phyloP scores from a whole-genome alignment of 495 filamentous ascomycete species.

The Podospora pseudocomata region DNA sequence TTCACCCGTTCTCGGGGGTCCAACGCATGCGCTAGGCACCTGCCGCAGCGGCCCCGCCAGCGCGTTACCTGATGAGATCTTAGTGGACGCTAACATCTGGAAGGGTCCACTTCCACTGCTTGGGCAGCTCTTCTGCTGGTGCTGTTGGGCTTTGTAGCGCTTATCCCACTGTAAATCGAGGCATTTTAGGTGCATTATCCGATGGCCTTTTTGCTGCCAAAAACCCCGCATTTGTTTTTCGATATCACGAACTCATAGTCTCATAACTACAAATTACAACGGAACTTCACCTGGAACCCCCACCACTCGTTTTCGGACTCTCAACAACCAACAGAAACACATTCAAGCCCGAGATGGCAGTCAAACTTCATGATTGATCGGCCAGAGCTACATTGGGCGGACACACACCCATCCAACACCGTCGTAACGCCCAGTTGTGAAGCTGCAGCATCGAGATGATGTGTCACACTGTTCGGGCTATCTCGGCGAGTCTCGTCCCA shows the following conservation, averaged over 20 bases:
- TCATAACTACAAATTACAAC: neutral
- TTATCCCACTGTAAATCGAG: neutral
- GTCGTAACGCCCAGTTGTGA: neutral
- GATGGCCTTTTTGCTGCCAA: conserved; percentile 13
- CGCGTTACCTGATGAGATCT: neutral
- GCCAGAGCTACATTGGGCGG: neutral
- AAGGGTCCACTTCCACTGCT: neutral
- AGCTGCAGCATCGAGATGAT: conserved; percentile 7
- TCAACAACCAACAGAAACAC: neutral
- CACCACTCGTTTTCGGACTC: neutral
- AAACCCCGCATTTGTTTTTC: neutral
- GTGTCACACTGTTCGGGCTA: conserved; percentile 10
- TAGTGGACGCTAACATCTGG: neutral
- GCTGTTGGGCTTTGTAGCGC: neutral
- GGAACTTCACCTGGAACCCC: neutral
- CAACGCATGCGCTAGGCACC: conserved; percentile 8
- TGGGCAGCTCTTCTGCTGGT: neutral
- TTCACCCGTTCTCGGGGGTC: conserved; percentile 1
- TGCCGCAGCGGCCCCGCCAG: conserved; percentile 11
- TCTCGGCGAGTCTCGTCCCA: neutral
- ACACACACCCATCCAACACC: neutral
- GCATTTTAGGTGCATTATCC: conserved; percentile 31
- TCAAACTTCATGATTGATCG: conserved; percentile 1
- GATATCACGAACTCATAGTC: neutral
- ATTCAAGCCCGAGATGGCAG: neutral